A percentile compares a stretch with the other conserved stretches of the same genome.
These are phyloP conservation scores for Cercophora samala DNA, from an alignment of 495 filamentous ascomycete species.

Conservation along the genomic window DNA sequence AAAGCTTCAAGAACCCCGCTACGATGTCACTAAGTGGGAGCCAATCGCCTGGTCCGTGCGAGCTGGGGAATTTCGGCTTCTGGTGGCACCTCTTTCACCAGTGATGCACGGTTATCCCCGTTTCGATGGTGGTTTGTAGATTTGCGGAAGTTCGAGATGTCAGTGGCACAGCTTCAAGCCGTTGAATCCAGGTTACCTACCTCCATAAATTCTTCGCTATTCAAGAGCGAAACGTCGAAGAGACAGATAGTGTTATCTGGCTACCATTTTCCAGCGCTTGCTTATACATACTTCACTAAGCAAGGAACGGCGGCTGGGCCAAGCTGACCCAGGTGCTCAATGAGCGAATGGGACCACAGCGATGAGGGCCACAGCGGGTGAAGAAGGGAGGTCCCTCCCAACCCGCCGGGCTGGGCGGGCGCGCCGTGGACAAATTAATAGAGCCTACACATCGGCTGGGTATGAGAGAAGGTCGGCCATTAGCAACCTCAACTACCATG, in stretches of 20 bases:
- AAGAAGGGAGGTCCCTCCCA: background rate
- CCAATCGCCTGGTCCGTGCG: background rate
- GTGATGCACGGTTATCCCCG: background rate
- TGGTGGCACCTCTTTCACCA: background rate
- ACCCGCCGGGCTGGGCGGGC: no score
- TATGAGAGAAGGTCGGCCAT: background rate
- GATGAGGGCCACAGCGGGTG: background rate
- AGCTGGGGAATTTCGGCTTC: conserved; percentile 1
- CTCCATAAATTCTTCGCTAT: background rate
- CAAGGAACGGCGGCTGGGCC: background rate
- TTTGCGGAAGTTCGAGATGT: background rate
- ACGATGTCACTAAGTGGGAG: background rate
- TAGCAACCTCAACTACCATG: background rate
- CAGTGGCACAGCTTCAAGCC: background rate
- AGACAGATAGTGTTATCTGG: background rate
- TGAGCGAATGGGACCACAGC: background rate
- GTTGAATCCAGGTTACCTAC: background rate
- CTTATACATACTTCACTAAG: background rate
- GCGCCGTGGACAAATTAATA: background rate
- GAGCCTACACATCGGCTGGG: background rate
- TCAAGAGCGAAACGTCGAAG: background rate
- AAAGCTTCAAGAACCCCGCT: background rate
- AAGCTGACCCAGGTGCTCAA: background rate
- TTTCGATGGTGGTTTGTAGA: background rate
- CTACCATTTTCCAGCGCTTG: background rate